phyloP scores from a whole-genome alignment of 2,329 filamentous ascomycete species.

The Rosellinia necatrix region DNA sequence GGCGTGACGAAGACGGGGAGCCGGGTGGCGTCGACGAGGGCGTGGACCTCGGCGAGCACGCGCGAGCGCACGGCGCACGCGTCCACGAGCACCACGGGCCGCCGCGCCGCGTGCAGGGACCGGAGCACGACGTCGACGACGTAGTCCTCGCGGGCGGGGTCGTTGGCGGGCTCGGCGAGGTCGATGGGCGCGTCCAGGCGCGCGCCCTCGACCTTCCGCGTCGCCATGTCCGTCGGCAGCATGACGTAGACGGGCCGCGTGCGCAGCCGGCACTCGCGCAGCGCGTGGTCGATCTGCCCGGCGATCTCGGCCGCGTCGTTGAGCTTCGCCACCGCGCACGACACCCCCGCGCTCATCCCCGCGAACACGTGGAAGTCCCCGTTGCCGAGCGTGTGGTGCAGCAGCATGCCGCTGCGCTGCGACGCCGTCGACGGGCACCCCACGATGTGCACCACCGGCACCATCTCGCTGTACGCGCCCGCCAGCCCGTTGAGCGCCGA shows the following conservation, averaged over 20 bases:
- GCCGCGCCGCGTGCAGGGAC: constrained; percentile 72
- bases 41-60: constrained; percentile 72
- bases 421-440: constrained; percentile 54
- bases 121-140: constrained; percentile 80
- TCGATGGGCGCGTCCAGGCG: constrained; percentile 73
- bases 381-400: constrained; percentile 75
- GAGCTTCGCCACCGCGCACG: constrained; percentile 72
- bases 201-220: constrained; percentile 75
- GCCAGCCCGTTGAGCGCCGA: constrained; percentile 75
- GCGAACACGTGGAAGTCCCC: constrained; percentile 84
- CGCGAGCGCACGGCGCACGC: constrained; percentile 80
- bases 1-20: constrained; percentile 86
- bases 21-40: constrained; percentile 72
- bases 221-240: constrained; percentile 79
- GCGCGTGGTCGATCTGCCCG: constrained; percentile 75
- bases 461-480: constrained; percentile 74
- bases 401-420: constrained; percentile 51
- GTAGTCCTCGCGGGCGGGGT: constrained; percentile 74
- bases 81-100: constrained; percentile 80
- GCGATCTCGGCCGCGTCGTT: constrained; percentile 72
- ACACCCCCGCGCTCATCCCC: constrained; percentile 75
- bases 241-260: constrained; percentile 84
- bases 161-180: constrained; percentile 66
- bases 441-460: constrained; percentile 68
- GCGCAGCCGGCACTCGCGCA: constrained; percentile 73